phyloP scores from a whole-genome alignment of 1,139 yeast species.

The Nakaseomyces bracarensis region DNA sequence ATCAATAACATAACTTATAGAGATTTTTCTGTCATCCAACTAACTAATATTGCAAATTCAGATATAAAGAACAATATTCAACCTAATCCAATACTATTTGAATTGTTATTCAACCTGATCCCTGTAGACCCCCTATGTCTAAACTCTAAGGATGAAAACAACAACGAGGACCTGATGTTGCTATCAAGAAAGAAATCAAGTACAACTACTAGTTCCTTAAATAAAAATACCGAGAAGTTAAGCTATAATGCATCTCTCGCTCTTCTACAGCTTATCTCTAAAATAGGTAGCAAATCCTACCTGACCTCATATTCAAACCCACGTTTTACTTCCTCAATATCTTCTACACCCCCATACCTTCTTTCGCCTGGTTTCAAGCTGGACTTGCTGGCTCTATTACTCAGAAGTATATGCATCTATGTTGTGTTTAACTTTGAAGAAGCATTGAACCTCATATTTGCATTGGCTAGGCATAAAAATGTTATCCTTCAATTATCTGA shows the following conservation, averaged over 20 bases:
- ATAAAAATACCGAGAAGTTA: slow-evolving; percentile 33
- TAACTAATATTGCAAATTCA: slow-evolving; percentile 36
- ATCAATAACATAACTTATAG: slow-evolving; percentile 41
- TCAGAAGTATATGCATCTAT: slow-evolving; percentile 48
- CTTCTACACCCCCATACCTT: slow-evolving; percentile 11
- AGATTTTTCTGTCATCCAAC: slow-evolving; percentile 52
- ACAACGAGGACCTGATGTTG: slow-evolving; percentile 24
- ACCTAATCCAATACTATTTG: slow-evolving; percentile 43
- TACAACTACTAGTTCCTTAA: background rate
- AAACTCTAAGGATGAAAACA: slow-evolving; percentile 19
- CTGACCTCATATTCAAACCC: slow-evolving; percentile 19
- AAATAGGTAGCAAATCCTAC: slow-evolving; percentile 23
- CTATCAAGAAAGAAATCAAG: slow-evolving; percentile 26
- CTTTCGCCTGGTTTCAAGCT: slow-evolving; percentile 37
- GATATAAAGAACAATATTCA: slow-evolving; percentile 34
- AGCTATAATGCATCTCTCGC: slow-evolving; percentile 55
- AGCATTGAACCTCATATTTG: slow-evolving; percentile 47
- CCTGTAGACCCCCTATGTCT: slow-evolving; percentile 36
- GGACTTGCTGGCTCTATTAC: slow-evolving; percentile 49
- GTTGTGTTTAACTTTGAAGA: slow-evolving; percentile 42
- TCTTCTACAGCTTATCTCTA: slow-evolving; percentile 45
- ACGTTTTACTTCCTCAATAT: background rate
- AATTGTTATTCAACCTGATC: slow-evolving; percentile 51
- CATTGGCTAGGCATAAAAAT: slow-evolving; percentile 42
- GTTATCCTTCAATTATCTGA: slow-evolving; percentile 26